phyloP scores from a whole-genome alignment of 305 asterid genomes.

The Fraxinus paxiana region DNA sequence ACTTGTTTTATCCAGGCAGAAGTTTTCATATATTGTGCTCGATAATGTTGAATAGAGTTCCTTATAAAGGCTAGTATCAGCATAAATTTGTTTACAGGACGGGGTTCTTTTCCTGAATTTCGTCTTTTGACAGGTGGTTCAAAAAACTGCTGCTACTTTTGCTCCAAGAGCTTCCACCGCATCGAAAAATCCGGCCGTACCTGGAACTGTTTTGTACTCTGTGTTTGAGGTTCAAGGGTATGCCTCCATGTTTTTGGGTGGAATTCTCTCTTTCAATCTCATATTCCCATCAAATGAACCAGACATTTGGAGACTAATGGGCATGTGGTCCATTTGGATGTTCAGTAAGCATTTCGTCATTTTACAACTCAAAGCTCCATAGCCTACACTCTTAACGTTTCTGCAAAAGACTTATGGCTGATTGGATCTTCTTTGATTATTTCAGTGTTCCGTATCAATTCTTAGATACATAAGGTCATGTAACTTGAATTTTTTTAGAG shows the following conservation, averaged over 20 bases:
- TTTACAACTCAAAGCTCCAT: not conserved
- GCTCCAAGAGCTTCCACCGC: slow-evolving; percentile 92
- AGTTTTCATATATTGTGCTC: not conserved
- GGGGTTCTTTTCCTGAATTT: not conserved
- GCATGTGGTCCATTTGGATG: slow-evolving; percentile 99
- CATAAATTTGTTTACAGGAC: not conserved
- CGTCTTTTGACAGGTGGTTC: slow-evolving; percentile 53
- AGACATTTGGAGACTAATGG: slow-evolving; percentile 91
- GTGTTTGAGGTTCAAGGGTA: slow-evolving; percentile 90
- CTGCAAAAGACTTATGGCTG: not conserved
- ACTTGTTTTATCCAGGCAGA: not conserved
- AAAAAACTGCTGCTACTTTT: slow-evolving; percentile 92
- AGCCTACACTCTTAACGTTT: not conserved
- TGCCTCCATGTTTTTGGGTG: slow-evolving; percentile 67
- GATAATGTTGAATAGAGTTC: not conserved
- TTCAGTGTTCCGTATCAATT: not conserved
- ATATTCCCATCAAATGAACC: slow-evolving; percentile 88
- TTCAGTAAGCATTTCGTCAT: slow-evolving; percentile 61
- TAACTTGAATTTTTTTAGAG: not conserved
- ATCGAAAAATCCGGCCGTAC: slow-evolving; percentile 71
- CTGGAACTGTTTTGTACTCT: slow-evolving; percentile 67
- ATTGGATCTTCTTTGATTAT: not conserved
- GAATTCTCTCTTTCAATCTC: slow-evolving; percentile 88
- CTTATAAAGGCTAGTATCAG: not conserved
- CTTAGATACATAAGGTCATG: not conserved